Evolutionary conservation across 164 flowering plant genomes (phyloP), one percentile per base, ranked within the genome.

Genomic region (Vitis amurensis): DNA sequence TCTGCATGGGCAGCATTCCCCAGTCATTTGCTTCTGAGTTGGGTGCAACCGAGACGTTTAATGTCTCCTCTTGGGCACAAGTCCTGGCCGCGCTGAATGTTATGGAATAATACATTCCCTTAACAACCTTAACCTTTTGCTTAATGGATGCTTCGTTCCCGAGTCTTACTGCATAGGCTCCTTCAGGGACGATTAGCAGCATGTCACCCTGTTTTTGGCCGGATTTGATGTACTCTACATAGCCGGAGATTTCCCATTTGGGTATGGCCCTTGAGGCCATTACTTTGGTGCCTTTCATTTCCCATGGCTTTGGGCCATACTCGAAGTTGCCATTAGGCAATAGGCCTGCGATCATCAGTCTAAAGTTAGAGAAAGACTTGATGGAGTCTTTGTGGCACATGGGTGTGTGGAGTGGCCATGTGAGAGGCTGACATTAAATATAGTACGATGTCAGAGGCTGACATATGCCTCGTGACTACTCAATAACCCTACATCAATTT

Each of bases 181-280:
- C 98, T 27, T 84, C 89, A 0, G 98, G 98, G 23, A 93, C 98
- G 3, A 88, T 79, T 9, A 93, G 84, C 50, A 93, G 12, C 97
- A 93, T 91, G 85, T 93, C 95, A 0, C 91, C 97, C 58, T 91
- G 98, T 64, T 78, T 89, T 48, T 90, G 92, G 0, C 97, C 95
- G 0, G 94, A 80, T 70, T 88, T 83, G 13, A 93, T 90, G 91
- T 88, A 93, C 79, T 93, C 96, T 0, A 93, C 89, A 55, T 64
- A 85, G 8, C 98, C 98, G 0, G 94, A 80, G 0, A 77, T 77
- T 68, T 85, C 84, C 98, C 98, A 93, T 3, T 72, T 63, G 2
- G 98, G 98, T 13, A 93, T 82, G 9, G 89, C 90, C 8, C 76
- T 70, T 0, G 15, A 70, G 61, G 69, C 74, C 3, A 64, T 81